These are phyloP conservation scores for Suaeda aralocaspica DNA, from an alignment of 148 eudicot genomes.

Conservation along the genomic window DNA sequence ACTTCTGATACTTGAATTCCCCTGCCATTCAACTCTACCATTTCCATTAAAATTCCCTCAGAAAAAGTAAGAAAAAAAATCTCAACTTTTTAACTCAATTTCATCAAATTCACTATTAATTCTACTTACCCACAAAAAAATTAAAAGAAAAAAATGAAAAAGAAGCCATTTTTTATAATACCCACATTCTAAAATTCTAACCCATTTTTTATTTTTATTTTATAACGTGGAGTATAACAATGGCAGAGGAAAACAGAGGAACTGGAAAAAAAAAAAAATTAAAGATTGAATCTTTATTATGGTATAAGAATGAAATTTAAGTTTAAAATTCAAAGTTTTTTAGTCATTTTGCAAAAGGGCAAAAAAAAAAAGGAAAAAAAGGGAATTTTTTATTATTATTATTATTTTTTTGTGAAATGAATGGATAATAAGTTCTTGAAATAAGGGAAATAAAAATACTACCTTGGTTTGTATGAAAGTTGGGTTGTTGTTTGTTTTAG, in stretches of 20 bases:
- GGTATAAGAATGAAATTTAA: background rate
- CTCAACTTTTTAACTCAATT: no score
- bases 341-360: no score
- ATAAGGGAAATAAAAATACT: background rate
- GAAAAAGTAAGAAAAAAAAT: no score
- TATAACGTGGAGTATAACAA: background rate
- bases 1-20: constrained; percentile 11
- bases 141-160: no score
- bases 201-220: background rate
- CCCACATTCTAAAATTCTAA: background rate
- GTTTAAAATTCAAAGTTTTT: no score
- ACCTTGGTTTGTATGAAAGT: background rate
- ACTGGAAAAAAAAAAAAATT: constrained; percentile 6
- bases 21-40: constrained; percentile 40
- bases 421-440: constrained; percentile 12
- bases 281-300: background rate
- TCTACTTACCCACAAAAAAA: background rate
- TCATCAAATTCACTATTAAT: no score
- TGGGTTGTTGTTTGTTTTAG: no score
- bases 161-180: background rate
- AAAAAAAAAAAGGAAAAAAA: no score
- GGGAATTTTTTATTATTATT: background rate
- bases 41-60: constrained; percentile 28
- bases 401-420: background rate
- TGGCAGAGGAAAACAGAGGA: constrained; percentile 6